Evolutionary conservation across 352 stramenopile species (phyloP), one percentile per base, ranked within the genome.

Genomic region (Phytophthora rubi): DNA sequence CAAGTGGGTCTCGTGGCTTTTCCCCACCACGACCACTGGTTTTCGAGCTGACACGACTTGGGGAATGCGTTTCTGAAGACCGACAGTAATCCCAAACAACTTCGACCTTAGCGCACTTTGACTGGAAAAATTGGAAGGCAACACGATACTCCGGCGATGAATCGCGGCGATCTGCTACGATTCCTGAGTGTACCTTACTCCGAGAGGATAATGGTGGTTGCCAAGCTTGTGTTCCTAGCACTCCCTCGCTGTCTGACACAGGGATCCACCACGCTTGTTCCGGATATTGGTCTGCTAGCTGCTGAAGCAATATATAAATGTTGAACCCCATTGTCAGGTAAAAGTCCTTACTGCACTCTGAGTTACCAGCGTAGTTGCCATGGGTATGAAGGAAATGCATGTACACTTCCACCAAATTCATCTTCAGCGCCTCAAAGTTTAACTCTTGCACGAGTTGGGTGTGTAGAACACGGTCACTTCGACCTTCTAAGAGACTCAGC

Each of bases 241-340:
- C 13, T n/a, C 58, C 45, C 3, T 66, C 68, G 35, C 35, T 49
- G 12, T 64, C 55, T 28, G 59, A 54, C 13, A 28, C 52, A 51
- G 83, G 83, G 8, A 89, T 83, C 81, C 79, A 89, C 32, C 61
- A 73, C 2, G 79, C 71, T 26, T 79, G 53, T 7, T 80, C 60
- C 0, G 79, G 68, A 42, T 88, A 75, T 18, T 69, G 68, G 32
- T 92, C 83, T 7, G 80, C 82, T 15, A 94, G 62, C 28, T 88
- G 81, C 66, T 90, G 84, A 32, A 94, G 77, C 16, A 94, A 56
- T 21, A 94, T 86, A 54, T 89, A 90, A 26, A 94, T 85, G 59
- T 94, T 92, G 58, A 94, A 92, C 1, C 86, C 86, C 81, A 91
- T 91, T 2, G 73, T 77, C 18, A 94, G 59, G 32, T 88, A 91